Evolutionary conservation across 2,329 filamentous ascomycete species (phyloP), one percentile per base, ranked within the genome.

Genomic region (Aspergillus caelatus): DNA sequence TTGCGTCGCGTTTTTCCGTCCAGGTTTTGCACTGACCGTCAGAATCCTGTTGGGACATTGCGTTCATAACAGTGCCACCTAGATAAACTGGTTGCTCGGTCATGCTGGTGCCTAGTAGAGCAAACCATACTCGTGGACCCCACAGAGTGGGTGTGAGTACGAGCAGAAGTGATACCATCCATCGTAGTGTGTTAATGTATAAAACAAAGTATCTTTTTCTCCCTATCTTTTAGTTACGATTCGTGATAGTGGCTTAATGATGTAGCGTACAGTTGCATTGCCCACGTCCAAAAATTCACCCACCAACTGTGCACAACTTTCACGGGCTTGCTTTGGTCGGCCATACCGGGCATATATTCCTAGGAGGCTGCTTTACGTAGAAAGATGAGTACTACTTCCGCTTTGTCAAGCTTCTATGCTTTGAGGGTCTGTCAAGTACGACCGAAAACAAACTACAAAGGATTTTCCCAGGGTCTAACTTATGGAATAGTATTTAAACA

Each of bases 61-160:
- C 3, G 7, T 58, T 10, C 3, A 39, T 26, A 5, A 28, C 21
- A 5, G 23, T 41, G 19, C 50, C 26, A 26, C 30, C 28, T 30
- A 58, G 34, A 23, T 58, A 58, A 2, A 58, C 19, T 12, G 39
- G 26, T 14, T 26, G 11, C 9, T 58, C 56, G 10, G 14, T 28
- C 12, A 26, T 23, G 30, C 28, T 21, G 19, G 19, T 16, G 23
- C n/a, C 16, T 9, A 39, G 9, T n/a, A 48, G 7, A 19, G 32
- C 14, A 16, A 58, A 8, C 56, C 56, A 58, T n/a, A 48, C 5
- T 9, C 56, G 39, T 7, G 56, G 56, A 11, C 41, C 41, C 56
- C 56, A 58, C 2, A 50, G 56, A 2, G 56, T 58, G 30, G 56
- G 56, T 16, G 56, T 58, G 26, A 58, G 43, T 4, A 16, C 23